These are phyloP conservation scores for Orychophragmus violaceus DNA, from an alignment of 345 rosid genomes.

Conservation along the genomic window DNA sequence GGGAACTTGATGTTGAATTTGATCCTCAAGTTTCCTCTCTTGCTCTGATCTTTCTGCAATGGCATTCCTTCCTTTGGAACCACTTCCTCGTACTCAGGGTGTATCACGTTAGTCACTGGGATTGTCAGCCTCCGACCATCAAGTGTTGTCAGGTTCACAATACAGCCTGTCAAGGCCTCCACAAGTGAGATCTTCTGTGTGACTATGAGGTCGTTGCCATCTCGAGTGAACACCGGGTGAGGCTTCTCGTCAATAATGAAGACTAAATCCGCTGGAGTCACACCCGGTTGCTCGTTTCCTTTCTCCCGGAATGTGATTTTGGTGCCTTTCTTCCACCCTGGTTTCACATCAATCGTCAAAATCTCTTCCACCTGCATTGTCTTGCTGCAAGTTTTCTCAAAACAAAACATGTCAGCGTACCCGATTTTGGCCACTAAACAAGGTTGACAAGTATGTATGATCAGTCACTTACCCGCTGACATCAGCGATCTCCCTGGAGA, in stretches of 20 bases:
- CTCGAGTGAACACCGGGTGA: constrained; percentile 48
- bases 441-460: too few species aligned
- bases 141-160: constrained; percentile 40
- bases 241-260: constrained; percentile 62
- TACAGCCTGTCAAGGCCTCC: constrained; percentile 55
- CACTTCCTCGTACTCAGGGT: constrained; percentile 48
- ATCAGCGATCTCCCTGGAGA: constrained; percentile 53
- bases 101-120: constrained; percentile 40
- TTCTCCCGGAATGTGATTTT: constrained; percentile 51
- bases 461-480: constrained; percentile 39
- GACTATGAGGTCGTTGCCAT: constrained; percentile 47
- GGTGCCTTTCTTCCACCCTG: constrained; percentile 54
- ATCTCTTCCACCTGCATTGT: constrained; percentile 45
- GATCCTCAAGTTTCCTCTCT: constrained; percentile 49
- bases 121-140: constrained; percentile 49
- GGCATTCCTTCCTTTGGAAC: constrained; percentile 62
- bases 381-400: constrained; percentile 28
- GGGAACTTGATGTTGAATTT: constrained; percentile 63
- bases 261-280: constrained; percentile 41
- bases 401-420: too few species aligned
- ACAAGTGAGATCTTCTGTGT: constrained; percentile 41
- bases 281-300: constrained; percentile 47
- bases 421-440: too few species aligned
- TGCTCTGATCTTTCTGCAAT: constrained; percentile 44
- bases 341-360: constrained; percentile 43